These are phyloP conservation scores for Capsella rubella DNA, from an alignment of 441 rosid species.

Conservation along the genomic window DNA sequence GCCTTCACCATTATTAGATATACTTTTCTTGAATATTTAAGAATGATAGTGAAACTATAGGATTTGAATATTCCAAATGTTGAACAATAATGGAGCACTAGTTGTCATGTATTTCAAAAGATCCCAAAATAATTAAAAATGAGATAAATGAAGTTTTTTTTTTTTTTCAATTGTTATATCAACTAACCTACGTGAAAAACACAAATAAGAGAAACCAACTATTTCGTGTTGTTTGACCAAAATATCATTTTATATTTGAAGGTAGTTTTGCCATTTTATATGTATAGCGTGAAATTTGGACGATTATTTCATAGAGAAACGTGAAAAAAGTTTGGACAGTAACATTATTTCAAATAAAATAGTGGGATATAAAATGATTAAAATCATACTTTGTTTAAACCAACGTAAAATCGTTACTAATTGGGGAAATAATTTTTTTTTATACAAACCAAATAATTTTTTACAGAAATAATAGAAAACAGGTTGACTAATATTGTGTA, in stretches of 20 bases:
- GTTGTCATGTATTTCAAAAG: neutral
- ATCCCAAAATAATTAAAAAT: neutral
- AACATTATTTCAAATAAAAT: too few species aligned
- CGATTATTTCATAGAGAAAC: too few species aligned
- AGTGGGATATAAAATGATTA: too few species aligned
- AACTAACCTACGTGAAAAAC: neutral
- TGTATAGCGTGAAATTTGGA: too few species aligned
- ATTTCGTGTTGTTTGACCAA: neutral
- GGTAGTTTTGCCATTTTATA: neutral
- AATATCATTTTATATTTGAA: neutral
- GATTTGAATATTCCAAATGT: conserved; percentile 28
- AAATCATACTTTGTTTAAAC: too few species aligned
- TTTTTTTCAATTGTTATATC: too few species aligned
- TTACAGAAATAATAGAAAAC: neutral
- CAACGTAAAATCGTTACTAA: neutral
- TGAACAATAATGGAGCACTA: neutral
- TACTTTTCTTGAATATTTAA: conserved; percentile 8
- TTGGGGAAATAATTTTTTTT: too few species aligned
- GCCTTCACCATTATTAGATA: conserved; percentile 13
- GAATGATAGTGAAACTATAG: conserved; percentile 10
- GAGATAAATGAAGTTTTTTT: neutral
- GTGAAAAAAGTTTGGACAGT: neutral
- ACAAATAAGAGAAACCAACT: neutral
- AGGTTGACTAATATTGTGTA: neutral
- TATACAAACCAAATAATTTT: neutral